Evolutionary conservation across 768 basidiomycete genomes (phyloP).

Genomic region (Amanita thiersii): DNA sequence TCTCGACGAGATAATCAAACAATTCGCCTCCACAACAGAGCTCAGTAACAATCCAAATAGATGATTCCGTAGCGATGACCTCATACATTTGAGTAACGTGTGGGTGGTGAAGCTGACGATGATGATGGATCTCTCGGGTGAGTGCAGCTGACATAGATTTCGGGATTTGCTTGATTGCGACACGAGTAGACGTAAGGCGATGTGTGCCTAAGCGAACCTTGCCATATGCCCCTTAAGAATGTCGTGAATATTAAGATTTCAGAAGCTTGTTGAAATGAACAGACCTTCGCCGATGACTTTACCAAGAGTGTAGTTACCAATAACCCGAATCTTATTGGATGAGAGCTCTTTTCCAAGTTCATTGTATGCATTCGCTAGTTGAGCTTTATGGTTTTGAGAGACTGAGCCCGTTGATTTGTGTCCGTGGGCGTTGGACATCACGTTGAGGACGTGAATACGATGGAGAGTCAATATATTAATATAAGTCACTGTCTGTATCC

Average conservation of each 20-base stretch:
- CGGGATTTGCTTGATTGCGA: constrained; percentile 97
- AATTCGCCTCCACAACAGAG: constrained; percentile 96
- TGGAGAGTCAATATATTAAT: constrained; percentile 13
- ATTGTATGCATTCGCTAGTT: constrained; percentile 93
- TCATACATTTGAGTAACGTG: constrained; percentile 95
- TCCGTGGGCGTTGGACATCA: constrained; percentile 41
- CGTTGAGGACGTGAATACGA: constrained; percentile 27
- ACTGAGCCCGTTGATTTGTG: constrained; percentile 58
- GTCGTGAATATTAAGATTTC: background rate
- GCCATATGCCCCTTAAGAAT: constrained; percentile 76
- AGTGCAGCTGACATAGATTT: constrained; percentile 87
- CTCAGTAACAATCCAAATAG: constrained; percentile 97
- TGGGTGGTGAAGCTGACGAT: constrained; percentile 93
- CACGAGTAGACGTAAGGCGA: constrained; percentile 82
- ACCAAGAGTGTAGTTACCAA: constrained; percentile 92
- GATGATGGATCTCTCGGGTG: constrained; percentile 97
- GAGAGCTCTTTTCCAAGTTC: constrained; percentile 94
- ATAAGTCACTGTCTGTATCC: too few relatives aligned
- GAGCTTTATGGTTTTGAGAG: constrained; percentile 72
- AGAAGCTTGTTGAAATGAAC: constrained; percentile 13
- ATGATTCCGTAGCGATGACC: constrained; percentile 92
- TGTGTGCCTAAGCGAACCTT: constrained; percentile 94
- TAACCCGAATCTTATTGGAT: constrained; percentile 82
- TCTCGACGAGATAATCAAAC: constrained; percentile 96
- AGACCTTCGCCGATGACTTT: constrained; percentile 92